Evolutionary conservation across 2,329 filamentous ascomycete species (phyloP), one percentile per base, ranked within the genome.

Genomic region (Pyrenochaeta sp.): DNA sequence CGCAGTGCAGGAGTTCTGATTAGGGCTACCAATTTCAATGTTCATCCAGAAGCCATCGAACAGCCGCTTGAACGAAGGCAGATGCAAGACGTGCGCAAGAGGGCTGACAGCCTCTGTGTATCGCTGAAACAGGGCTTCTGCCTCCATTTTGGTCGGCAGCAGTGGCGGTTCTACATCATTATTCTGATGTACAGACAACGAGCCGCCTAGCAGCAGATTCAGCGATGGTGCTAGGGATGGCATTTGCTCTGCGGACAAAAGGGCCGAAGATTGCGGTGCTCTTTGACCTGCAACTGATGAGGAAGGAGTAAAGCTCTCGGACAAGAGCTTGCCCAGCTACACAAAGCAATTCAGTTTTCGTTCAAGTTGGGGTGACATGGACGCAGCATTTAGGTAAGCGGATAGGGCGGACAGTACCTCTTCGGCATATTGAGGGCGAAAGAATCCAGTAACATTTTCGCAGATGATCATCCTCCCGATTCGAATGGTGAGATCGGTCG

Each of bases 401-500:
- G 53, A 60, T 30, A 65, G 63, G 62, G 64, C 53, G 48, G 51
- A 68, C 52, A 67, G 55, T 76, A 77, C 75, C 72, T 77, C 75
- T 75, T 77, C 74, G 53, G 74, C 75, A 63, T 77, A 77, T 56
- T 77, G 75, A 54, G 74, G 74, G 37, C 74, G 73, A 50, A 77
- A 77, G 52, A 77, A 76, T 39, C 74, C 75, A 58, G 73, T 75
- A 40, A 77, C 72, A 28, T 76, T 77, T 45, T 77, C 74, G 58
- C 73, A 76, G n/a, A 77, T 76, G 36, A 77, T 76, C 75, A 77
- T 77, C 54, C 74, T 69, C 25, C 75, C 75, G 46, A 77, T 77
- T 10, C 73, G 70, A 54, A 77, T 76, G 15, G 74, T 77, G 36
- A 77, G 68, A 65, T 77, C 75, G 2, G 73, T 76, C 28, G 73